phyloP scores from a whole-genome alignment of 2,329 filamentous ascomycete genomes.

The Cercospora canescens region DNA sequence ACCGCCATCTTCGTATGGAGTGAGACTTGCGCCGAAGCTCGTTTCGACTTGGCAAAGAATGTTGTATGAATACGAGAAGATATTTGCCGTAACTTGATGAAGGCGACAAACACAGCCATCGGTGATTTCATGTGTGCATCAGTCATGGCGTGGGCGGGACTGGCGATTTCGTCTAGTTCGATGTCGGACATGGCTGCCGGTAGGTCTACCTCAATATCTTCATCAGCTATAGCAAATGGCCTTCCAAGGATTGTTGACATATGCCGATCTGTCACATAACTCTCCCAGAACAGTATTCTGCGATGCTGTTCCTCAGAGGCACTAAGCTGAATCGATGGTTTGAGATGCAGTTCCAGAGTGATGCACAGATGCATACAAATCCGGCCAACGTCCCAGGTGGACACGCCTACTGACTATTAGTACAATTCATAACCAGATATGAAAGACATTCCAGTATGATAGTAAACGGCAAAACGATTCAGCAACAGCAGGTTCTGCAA shows the following conservation, averaged over 20 bases:
- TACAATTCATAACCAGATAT: neutral
- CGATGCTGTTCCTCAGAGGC: slow-evolving; percentile 40
- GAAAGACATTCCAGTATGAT: slow-evolving; percentile 38
- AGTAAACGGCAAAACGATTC: slow-evolving; percentile 45
- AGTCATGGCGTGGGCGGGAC: neutral
- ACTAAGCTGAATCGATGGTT: slow-evolving; percentile 3
- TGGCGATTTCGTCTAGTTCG: slow-evolving; percentile 13
- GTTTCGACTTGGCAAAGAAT: slow-evolving; percentile 7
- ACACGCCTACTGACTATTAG: neutral
- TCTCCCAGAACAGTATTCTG: slow-evolving; percentile 48
- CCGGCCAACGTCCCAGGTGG: slow-evolving; percentile 45
- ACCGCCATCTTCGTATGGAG: slow-evolving; percentile 34
- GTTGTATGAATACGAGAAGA: slow-evolving; percentile 40
- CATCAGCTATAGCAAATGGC: slow-evolving; percentile 45
- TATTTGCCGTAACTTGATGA: slow-evolving; percentile 42
- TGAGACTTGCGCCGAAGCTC: neutral
- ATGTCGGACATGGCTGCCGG: slow-evolving; percentile 39
- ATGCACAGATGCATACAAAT: slow-evolving; percentile 45
- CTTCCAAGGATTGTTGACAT: slow-evolving; percentile 45
- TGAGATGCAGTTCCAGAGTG: slow-evolving; percentile 39
- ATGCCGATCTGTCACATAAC: slow-evolving; percentile 49
- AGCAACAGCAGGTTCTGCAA: slow-evolving; percentile 46
- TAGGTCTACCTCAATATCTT: slow-evolving; percentile 40
- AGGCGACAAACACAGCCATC: slow-evolving; percentile 43
- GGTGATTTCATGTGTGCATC: slow-evolving; percentile 27